A percentile compares a stretch with the other conserved stretches of the same genome.
These are phyloP conservation scores for Xylariaceae sp. DNA, from an alignment of 2,329 filamentous ascomycete species.

Conservation along the genomic window DNA sequence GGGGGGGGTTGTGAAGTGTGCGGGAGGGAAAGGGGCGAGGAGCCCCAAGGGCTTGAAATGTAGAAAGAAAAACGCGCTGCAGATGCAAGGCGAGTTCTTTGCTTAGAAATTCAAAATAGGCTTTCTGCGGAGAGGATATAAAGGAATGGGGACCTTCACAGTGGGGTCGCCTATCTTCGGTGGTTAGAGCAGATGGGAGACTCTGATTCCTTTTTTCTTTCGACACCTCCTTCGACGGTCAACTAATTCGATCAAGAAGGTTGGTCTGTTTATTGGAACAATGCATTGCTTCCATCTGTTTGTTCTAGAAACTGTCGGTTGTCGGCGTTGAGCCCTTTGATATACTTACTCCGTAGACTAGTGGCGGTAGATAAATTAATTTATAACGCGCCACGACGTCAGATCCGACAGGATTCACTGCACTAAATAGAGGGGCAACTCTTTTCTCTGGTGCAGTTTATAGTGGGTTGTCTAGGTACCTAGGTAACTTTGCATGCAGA, in stretches of 20 bases:
- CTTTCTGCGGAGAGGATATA: constrained; percentile 1
- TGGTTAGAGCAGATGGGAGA: too few species aligned
- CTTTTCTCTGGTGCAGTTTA: background rate
- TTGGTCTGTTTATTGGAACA: too few species aligned
- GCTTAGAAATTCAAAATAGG: constrained; percentile 30
- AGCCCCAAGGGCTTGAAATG: background rate
- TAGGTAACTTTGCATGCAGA: too few species aligned
- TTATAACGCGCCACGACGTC: constrained; percentile 24
- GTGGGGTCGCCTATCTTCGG: constrained; percentile 12
- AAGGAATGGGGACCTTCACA: background rate
- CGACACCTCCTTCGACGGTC: too few species aligned
- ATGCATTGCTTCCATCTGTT: background rate
- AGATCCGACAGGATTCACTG: constrained; percentile 2
- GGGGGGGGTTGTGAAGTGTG: too few species aligned
- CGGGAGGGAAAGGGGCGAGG: background rate
- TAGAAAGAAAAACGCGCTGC: background rate
- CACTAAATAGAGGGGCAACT: constrained; percentile 13
- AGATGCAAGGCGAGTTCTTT: constrained; percentile 9
- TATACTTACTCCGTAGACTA: background rate
- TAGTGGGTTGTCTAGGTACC: too few species aligned
- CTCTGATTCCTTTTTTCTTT: too few species aligned
- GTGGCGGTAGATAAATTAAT: constrained; percentile 20
- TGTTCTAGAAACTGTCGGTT: constrained; percentile 13
- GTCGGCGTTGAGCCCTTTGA: constrained; percentile 12
- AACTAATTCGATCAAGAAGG: too few species aligned